Conservation (phyloP, 441 rosid species). For the Breynia disticha region DNA sequence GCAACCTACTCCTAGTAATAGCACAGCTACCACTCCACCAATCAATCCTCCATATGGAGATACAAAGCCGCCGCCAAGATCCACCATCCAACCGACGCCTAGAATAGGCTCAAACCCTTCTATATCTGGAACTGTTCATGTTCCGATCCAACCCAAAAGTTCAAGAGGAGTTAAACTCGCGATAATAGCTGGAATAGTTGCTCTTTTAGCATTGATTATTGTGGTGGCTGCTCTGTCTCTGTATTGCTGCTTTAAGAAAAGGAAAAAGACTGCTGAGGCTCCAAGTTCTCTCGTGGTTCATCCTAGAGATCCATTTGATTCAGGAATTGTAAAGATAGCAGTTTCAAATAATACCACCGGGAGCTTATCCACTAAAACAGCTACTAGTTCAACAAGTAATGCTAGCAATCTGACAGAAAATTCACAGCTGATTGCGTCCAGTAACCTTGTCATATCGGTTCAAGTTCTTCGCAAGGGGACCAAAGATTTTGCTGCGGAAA, state of each 20-base stretch:
- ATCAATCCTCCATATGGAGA: constrained; percentile 8
- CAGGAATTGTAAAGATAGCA: constrained; percentile 28
- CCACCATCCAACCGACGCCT: constrained; percentile 20
- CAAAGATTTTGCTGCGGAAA: constrained; percentile 23
- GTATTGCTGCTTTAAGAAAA: constrained; percentile 25
- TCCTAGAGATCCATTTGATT: constrained; percentile 30
- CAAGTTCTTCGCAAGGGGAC: constrained; percentile 44
- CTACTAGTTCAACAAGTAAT: constrained; percentile 24
- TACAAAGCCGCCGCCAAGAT: constrained; percentile 8
- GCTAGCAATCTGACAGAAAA: constrained; percentile 19
- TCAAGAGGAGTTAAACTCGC: constrained; percentile 14
- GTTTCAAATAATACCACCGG: constrained; percentile 19
- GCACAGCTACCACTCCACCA: constrained; percentile 16
- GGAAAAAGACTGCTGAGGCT: constrained; percentile 16
- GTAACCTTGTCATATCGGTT: constrained; percentile 28
- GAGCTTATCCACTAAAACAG: constrained; percentile 27
- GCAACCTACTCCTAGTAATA: constrained; percentile 15
- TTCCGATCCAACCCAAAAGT: constrained; percentile 10
- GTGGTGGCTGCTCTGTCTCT: constrained; percentile 20
- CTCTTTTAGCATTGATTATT: constrained; percentile 15
- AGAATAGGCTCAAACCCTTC: constrained; percentile 8
- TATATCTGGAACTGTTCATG: constrained; percentile 10
- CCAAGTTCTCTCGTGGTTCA: constrained; percentile 27
- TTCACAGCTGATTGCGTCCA: constrained; percentile 20
- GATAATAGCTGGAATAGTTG: constrained; percentile 20